Evolutionary conservation across 1,139 yeast species (phyloP).

Genomic region (Tardiomyces digboiensis): DNA sequence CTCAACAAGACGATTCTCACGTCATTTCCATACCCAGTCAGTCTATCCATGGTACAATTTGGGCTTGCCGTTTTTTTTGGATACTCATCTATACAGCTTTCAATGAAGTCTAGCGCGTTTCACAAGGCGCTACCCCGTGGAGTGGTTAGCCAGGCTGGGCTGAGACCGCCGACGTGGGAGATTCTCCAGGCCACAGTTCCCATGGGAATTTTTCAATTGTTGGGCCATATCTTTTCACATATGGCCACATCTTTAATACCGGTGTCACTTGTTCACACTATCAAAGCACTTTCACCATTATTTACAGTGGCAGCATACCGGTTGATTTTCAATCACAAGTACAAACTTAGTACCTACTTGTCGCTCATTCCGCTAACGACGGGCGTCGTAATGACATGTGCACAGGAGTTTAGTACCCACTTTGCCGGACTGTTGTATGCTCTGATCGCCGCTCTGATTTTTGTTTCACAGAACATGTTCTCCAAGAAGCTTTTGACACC

Average conservation of each 20-base stretch:
- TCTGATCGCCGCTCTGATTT: constrained; percentile 70
- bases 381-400: constrained; percentile 83
- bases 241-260: constrained; percentile 85
- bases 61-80: constrained; percentile 59
- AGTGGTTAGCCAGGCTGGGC: constrained; percentile 22
- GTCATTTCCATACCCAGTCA: constrained; percentile 66
- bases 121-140: constrained; percentile 20
- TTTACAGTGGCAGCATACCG: constrained; percentile 79
- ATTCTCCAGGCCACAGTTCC: constrained; percentile 68
- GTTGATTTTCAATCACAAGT: constrained; percentile 44
- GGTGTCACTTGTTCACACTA: constrained; percentile 84
- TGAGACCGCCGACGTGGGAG: constrained; percentile 43
- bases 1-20: constrained; percentile 67
- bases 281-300: constrained; percentile 83
- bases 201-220: constrained; percentile 87
- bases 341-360: constrained; percentile 56
- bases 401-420: constrained; percentile 35
- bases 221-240: constrained; percentile 85
- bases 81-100: constrained; percentile 22
- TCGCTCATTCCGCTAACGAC: constrained; percentile 67
- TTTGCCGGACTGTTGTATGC: constrained; percentile 65
- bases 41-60: constrained; percentile 82
- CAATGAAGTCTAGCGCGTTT: constrained; percentile 5
- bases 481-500: constrained; percentile 73
- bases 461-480: constrained; percentile 86